These are phyloP conservation scores for Populus hybrid DNA, from an alignment of 441 rosid genomes.

Conservation along the genomic window DNA sequence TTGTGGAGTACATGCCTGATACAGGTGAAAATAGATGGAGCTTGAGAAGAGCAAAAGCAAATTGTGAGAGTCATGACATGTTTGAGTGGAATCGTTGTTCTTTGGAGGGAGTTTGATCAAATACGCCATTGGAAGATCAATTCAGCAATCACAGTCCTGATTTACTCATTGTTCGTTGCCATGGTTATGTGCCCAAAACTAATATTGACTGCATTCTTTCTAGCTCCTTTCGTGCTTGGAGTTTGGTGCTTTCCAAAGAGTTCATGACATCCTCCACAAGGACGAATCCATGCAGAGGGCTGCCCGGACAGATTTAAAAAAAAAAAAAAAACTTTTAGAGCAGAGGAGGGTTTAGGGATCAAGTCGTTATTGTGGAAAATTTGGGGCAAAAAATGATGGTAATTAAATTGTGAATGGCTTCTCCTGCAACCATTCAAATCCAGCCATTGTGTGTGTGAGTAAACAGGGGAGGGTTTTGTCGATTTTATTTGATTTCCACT, in stretches of 20 bases:
- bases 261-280: conserved; percentile 52
- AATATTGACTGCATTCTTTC: background rate
- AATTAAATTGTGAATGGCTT: too few relatives aligned
- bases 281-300: conserved; percentile 38
- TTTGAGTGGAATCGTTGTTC: background rate
- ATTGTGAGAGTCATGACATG: background rate
- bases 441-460: too few relatives aligned
- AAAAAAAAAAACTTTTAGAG: too few relatives aligned
- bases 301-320: too few relatives aligned
- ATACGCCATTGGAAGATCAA: conserved; percentile 10
- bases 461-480: too few relatives aligned
- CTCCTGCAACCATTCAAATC: too few relatives aligned
- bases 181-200: conserved; percentile 3
- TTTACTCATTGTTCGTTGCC: background rate
- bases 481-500: too few relatives aligned
- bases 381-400: too few relatives aligned
- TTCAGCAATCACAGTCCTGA: background rate
- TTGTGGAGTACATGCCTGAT: conserved; percentile 3
- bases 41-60: background rate
- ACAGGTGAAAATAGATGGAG: background rate
- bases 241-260: conserved; percentile 16
- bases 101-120: conserved; percentile 12
- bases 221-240: background rate
- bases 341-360: too few relatives aligned
- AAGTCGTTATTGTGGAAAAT: too few relatives aligned